Base-by-base conservation (phyloP, 805 yeast species). In the Ogataea methanolica region DNA sequence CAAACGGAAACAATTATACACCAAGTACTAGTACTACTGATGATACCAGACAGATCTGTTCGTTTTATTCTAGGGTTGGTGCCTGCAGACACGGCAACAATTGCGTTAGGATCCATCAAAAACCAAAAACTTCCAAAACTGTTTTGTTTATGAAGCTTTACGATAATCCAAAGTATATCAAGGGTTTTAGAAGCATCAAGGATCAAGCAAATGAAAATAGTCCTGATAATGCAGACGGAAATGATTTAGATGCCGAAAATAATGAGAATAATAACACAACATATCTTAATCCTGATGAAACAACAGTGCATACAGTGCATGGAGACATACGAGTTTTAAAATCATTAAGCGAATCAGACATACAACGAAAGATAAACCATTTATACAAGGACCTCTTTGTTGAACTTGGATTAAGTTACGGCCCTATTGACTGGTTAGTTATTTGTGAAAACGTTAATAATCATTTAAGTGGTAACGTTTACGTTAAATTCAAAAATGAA, bases 31-130 rank as follows among this genome's bases (percentile, higher is more conserved):
- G 17, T 33, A n/a, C 36, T 7, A 36, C 38, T 19, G 48, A 34
- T 12, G 46, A 44, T 37, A 42, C 50, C 34, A 53, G 50, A 44
- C 54, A 52, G 36, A 17, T 51, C 16, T 57, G 68, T 46, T 44
- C 58, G 2, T 90, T 90, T 61, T 89, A 82, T 61, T 72, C 76
- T 52, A 88, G 85, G 62, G 87, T 89, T 31, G 98, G 98, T 0
- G 95, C 96, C 0, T 91, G 98, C 59, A 74, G 97, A 50, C 97
- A 91, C 63, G 97, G 97, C 0, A 90, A 83, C 49, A 84, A 83
- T 57, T 91, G 98, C 59, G 82, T 89, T 8, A 72, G 92, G 57
- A 75, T 75, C 47, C 91, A 90, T 63, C 71, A 76, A 19, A 76
- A 76, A 55, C 96, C 97, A 1, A 64, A 71, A 7, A 65, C 71